These are phyloP conservation scores for Haberlea rhodopensis DNA, from an alignment of 257 asterid species.

Conservation along the genomic window DNA sequence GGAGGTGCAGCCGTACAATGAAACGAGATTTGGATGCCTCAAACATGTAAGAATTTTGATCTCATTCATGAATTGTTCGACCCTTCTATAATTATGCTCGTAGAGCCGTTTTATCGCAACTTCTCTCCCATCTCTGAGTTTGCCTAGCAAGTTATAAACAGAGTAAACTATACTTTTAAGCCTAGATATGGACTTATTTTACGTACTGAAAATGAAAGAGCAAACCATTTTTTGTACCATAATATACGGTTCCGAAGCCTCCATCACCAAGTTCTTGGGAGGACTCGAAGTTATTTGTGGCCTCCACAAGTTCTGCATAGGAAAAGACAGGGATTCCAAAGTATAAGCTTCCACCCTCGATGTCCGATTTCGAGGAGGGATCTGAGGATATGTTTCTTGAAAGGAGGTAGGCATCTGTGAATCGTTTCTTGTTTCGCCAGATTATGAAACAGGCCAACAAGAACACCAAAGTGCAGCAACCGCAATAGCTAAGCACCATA, in stretches of 20 bases:
- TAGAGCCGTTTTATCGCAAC: constrained; percentile 80
- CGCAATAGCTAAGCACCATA: constrained; percentile 33
- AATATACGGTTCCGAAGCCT: constrained; percentile 56
- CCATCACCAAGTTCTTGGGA: constrained; percentile 74
- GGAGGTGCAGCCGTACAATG: constrained; percentile 78
- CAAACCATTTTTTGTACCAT: background rate
- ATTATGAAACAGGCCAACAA: constrained; percentile 11
- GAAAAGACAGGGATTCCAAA: constrained; percentile 54
- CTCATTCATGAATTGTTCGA: constrained; percentile 74
- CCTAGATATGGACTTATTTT: background rate
- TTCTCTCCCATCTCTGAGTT: constrained; percentile 73
- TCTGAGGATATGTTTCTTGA: constrained; percentile 37
- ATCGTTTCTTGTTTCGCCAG: constrained; percentile 37
- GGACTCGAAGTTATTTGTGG: constrained; percentile 55
- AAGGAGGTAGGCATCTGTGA: background rate
- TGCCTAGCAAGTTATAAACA: constrained; percentile 40
- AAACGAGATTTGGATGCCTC: constrained; percentile 66
- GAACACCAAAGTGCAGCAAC: constrained; percentile 36
- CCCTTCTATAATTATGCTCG: constrained; percentile 64
- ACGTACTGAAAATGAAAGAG: background rate
- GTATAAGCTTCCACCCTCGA: constrained; percentile 10
- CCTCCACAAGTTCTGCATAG: constrained; percentile 54
- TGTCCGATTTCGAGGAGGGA: constrained; percentile 27
- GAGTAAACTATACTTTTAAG: background rate
- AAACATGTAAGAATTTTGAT: constrained; percentile 58